Evolutionary conservation across 192 early-diverging fungal species (phyloP).

Genomic region (Gonapodya prolifera): DNA sequence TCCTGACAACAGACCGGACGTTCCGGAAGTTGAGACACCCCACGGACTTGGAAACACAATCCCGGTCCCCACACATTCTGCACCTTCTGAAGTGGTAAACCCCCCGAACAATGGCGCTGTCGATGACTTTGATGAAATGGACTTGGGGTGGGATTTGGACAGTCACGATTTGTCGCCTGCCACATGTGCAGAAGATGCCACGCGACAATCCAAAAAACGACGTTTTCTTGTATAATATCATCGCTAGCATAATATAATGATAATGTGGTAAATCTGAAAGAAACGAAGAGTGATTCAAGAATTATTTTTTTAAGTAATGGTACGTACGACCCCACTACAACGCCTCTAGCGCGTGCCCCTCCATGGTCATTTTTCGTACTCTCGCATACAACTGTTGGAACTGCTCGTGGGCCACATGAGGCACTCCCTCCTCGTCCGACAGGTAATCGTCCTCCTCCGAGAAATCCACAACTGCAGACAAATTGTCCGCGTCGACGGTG

Average conservation of each 20-base stretch:
- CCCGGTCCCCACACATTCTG: neutral
- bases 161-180: neutral
- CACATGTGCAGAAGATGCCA: neutral
- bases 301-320: neutral
- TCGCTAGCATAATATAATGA: neutral
- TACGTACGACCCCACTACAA: neutral
- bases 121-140: neutral
- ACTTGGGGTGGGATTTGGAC: neutral
- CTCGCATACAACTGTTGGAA: neutral
- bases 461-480: neutral
- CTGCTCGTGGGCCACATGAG: neutral
- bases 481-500: neutral
- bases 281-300: too few relatives aligned
- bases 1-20: neutral
- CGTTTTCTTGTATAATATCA: neutral
- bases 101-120: neutral
- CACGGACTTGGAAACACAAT: neutral
- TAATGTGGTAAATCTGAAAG: neutral
- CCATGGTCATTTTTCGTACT: neutral
- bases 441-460: neutral
- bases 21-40: neutral
- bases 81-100: neutral
- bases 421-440: neutral
- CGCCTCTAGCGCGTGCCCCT: neutral
- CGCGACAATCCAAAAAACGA: neutral